These are phyloP conservation scores for Inga oerstediana DNA, from an alignment of 306 rosid species.

Conservation along the genomic window DNA sequence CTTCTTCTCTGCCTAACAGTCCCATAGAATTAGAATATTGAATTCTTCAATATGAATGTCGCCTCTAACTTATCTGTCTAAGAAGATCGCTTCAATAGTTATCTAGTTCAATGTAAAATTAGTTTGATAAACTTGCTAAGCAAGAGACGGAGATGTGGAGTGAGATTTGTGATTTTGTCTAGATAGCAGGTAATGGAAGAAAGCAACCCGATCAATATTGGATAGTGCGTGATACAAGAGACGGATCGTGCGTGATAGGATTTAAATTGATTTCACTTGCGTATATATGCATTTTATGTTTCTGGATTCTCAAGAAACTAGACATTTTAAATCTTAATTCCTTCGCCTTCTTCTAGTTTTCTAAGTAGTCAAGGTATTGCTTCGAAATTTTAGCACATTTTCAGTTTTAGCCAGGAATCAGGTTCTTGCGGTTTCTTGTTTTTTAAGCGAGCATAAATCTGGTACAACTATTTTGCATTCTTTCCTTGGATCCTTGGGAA, in stretches of 20 bases:
- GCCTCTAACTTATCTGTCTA: constrained; percentile 9
- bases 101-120: not conserved
- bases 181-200: constrained; percentile 21
- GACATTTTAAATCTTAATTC: constrained; percentile 22
- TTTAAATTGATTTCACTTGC: constrained; percentile 5
- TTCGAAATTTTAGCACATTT: constrained; percentile 32
- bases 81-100: not conserved
- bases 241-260: not conserved
- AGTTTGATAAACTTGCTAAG: constrained; percentile 1
- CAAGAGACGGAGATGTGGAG: constrained; percentile 18
- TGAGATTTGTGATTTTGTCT: constrained; percentile 27
- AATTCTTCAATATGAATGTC: constrained; percentile 25
- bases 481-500: constrained; percentile 49
- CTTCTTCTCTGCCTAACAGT: constrained; percentile 1
- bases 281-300: not conserved
- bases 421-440: constrained; percentile 64
- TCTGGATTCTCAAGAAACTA: constrained; percentile 29
- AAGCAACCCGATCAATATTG: constrained; percentile 14
- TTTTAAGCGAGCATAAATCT: constrained; percentile 59
- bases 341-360: constrained; percentile 38
- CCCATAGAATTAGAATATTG: not conserved
- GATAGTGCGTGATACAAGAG: not conserved
- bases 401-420: constrained; percentile 41
- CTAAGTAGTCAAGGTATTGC: constrained; percentile 36
- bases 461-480: constrained; percentile 49